Percentiles rank a stretch among this genome's conserved stretches.
These are phyloP conservation scores for Pseudognaphalium luteoalbum DNA, from an alignment of 129 eudicot genomes.

Conservation along the genomic window DNA sequence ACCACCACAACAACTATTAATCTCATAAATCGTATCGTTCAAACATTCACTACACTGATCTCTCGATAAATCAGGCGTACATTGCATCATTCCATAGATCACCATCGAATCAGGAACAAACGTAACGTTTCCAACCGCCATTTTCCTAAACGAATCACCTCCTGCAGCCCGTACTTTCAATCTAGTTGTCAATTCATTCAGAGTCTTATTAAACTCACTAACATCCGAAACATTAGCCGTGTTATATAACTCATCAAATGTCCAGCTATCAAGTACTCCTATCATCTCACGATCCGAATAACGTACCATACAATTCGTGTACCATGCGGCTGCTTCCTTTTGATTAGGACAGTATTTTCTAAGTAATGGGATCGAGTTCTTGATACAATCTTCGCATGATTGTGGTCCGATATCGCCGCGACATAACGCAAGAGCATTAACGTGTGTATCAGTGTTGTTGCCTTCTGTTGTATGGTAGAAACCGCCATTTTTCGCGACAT, in stretches of 20 bases:
- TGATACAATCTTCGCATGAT: slow-evolving; percentile 36
- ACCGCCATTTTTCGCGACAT: slow-evolving; percentile 19
- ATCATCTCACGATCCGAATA: slow-evolving; percentile 36
- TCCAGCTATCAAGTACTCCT: slow-evolving; percentile 30
- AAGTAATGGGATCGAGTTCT: slow-evolving; percentile 19
- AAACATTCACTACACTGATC: slow-evolving; percentile 46
- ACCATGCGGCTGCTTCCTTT: slow-evolving; percentile 42
- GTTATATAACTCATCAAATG: neutral
- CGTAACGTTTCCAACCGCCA: slow-evolving; percentile 24
- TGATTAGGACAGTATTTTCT: slow-evolving; percentile 33
- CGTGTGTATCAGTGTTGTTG: neutral
- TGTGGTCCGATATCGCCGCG: slow-evolving; percentile 42
- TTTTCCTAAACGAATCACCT: slow-evolving; percentile 29
- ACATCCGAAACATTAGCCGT: slow-evolving; percentile 15
- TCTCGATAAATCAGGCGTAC: slow-evolving; percentile 56
- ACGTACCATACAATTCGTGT: slow-evolving; percentile 41
- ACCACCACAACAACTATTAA: slow-evolving; percentile 35
- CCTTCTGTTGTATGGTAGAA: slow-evolving; percentile 38
- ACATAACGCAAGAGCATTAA: slow-evolving; percentile 38
- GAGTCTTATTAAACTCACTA: slow-evolving; percentile 13
- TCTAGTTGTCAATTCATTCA: slow-evolving; percentile 22
- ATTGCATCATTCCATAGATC: slow-evolving; percentile 51
- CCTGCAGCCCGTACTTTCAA: slow-evolving; percentile 16
- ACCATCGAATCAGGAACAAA: slow-evolving; percentile 16
- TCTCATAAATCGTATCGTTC: neutral